Percentiles rank a stretch among this genome's conserved stretches.
phyloP scores from a whole-genome alignment of 2,329 filamentous ascomycete species.

The Graphium sp. region DNA sequence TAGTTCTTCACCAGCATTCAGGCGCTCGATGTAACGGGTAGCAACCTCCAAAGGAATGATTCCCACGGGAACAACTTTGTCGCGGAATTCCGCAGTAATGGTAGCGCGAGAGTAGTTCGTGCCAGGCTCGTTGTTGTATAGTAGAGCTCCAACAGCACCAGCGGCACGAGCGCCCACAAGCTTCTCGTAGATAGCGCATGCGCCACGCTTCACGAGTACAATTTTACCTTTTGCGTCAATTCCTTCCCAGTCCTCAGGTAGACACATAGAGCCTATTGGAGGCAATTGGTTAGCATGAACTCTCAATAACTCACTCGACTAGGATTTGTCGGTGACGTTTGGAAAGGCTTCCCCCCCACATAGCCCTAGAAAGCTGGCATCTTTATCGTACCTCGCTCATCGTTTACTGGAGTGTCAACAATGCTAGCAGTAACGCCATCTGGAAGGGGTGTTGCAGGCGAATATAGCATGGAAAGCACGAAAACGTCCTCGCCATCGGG shows the following conservation, averaged over 20 bases:
- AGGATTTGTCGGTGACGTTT: background rate
- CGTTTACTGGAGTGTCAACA: slow-evolving; percentile 18
- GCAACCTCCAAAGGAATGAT: slow-evolving; percentile 18
- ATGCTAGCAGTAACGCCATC: slow-evolving; percentile 18
- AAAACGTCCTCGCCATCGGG: slow-evolving; percentile 25
- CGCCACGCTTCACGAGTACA: slow-evolving; percentile 25
- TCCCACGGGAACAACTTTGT: slow-evolving; percentile 17
- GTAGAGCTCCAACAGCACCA: slow-evolving; percentile 27
- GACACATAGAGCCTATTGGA: slow-evolving; percentile 19
- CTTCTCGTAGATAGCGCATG: slow-evolving; percentile 23
- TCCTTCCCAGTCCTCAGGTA: slow-evolving; percentile 23
- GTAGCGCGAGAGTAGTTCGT: slow-evolving; percentile 27
- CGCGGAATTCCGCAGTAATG: slow-evolving; percentile 24
- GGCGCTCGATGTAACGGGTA: slow-evolving; percentile 14
- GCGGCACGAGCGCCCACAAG: slow-evolving; percentile 22
- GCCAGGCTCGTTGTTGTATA: slow-evolving; percentile 45
- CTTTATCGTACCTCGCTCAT: slow-evolving; percentile 10
- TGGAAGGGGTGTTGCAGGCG: slow-evolving; percentile 21
- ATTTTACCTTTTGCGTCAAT: slow-evolving; percentile 25
- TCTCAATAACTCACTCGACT: too few species aligned
- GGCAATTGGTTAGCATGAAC: too few species aligned
- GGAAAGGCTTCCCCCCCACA: too few species aligned
- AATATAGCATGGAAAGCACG: slow-evolving; percentile 26
- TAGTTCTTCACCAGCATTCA: slow-evolving; percentile 16
- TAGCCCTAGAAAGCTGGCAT: background rate